Base-by-base conservation (phyloP, 2,329 filamentous ascomycete species). In the Gaeumannomyces tritici region DNA sequence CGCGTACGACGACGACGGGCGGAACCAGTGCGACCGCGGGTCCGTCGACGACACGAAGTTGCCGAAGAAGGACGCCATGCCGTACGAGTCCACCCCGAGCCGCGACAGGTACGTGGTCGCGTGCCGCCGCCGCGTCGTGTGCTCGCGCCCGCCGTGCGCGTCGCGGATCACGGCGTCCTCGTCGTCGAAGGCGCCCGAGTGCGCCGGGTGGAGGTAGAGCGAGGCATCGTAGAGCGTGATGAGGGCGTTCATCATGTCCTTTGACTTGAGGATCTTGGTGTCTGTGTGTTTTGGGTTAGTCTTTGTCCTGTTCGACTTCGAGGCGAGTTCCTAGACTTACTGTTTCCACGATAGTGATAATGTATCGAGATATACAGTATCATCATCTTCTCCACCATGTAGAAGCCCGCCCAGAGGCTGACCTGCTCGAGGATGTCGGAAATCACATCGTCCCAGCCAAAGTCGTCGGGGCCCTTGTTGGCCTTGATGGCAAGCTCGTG, bases 361-460 rank as follows among this genome's bases (percentile, higher is more conserved):
- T 72, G 70, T 33, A 72, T 66, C 12, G 69, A 66, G 59, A 71
- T 64, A 61, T 71, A 72, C 24, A 69, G 64, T 33, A 71, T 70
- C n/a, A 67, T n/a, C 3, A 70, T 60, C 62, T 71, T 72, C 61
- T 70, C 69, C 28, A 69, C 26, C 4, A 69, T 61, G 64, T 72
- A 72, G 55, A 71, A 70, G 18, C 60, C 61, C 1, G 66, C 66
- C 70, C 70, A 72, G 7, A 72, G 66, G 0, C 61, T 66, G 12
- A 64, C 59, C 58, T 67, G 66, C 57, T 67, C 59, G n/a, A 69
- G 65, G 18, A 69, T 57, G 56, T 68, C 65, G 47, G 59, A 61
- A 35, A 67, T 63, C 3, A 66, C 54, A 24, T 65, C 64, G 26
- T 64, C 62, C 65, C 64, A 66, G 11, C 28, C 18, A 12, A 63